Percentiles rank a stretch among this genome's conserved stretches.
Evolutionary conservation across 1,284 basidiomycete species (phyloP).

Genomic region (Puccinia triticina): DNA sequence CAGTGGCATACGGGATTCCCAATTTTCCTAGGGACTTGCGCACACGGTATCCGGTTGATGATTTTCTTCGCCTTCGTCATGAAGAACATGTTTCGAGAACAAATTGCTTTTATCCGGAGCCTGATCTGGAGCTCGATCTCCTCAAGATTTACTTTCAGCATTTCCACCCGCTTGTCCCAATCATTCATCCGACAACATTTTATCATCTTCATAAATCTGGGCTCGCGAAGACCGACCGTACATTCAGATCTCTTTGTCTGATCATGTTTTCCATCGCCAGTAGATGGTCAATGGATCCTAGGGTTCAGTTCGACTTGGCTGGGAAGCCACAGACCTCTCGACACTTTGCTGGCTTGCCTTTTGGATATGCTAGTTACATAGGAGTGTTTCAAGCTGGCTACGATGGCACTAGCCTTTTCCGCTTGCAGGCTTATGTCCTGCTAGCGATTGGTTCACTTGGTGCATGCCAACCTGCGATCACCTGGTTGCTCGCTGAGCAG

Average conservation of each 20-base stretch:
- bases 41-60: slow-evolving; percentile 15
- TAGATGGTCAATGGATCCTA: slow-evolving; percentile 69
- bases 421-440: slow-evolving; percentile 29
- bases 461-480: background rate
- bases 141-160: slow-evolving; percentile 72
- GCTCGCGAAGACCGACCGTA: slow-evolving; percentile 67
- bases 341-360: slow-evolving; percentile 29
- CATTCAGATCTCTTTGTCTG: slow-evolving; percentile 72
- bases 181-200: slow-evolving; percentile 79
- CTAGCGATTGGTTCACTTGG: slow-evolving; percentile 10
- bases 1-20: background rate
- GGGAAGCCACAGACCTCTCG: slow-evolving; percentile 7
- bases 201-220: slow-evolving; percentile 67
- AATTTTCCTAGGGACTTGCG: background rate
- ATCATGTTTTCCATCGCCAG: slow-evolving; percentile 76
- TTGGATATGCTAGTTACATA: background rate
- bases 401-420: background rate
- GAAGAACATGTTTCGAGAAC: slow-evolving; percentile 7
- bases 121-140: slow-evolving; percentile 68
- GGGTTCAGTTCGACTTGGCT: slow-evolving; percentile 61
- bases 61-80: slow-evolving; percentile 20
- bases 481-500: slow-evolving; percentile 27
- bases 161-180: slow-evolving; percentile 69
- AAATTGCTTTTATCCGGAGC: slow-evolving; percentile 32
- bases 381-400: background rate